Evolutionary conservation across 768 basidiomycete genomes (phyloP).

Genomic region (Boletus fagicola): DNA sequence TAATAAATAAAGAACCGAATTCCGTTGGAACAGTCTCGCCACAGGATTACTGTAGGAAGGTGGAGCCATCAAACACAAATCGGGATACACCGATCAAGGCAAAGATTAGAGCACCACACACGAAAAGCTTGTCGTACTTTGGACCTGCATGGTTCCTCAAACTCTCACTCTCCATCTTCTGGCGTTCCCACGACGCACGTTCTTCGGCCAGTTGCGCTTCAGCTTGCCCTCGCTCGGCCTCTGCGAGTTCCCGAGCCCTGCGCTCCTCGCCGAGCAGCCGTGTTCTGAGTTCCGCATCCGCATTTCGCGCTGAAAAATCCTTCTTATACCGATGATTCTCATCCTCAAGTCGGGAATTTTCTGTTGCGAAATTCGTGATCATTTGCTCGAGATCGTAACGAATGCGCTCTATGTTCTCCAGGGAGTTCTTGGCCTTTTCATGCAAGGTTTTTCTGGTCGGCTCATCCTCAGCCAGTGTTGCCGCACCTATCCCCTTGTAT

Average conservation of each 20-base stretch:
- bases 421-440: slow-evolving; percentile 37
- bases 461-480: slow-evolving; percentile 39
- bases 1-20: slow-evolving; percentile 1
- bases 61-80: slow-evolving; percentile 7
- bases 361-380: slow-evolving; percentile 34
- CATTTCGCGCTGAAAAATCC: slow-evolving; percentile 10
- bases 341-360: slow-evolving; percentile 31
- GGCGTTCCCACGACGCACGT: slow-evolving; percentile 10
- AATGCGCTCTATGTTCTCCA: slow-evolving; percentile 40
- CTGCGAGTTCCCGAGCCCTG: slow-evolving; percentile 18
- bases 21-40: background rate
- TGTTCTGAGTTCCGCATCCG: slow-evolving; percentile 11
- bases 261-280: slow-evolving; percentile 25
- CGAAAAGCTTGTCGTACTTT: slow-evolving; percentile 12
- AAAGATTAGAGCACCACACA: slow-evolving; percentile 16
- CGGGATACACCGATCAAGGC: slow-evolving; percentile 16
- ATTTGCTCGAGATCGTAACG: slow-evolving; percentile 42
- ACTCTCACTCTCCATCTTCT: background rate
- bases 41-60: background rate
- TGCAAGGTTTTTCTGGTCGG: slow-evolving; percentile 40
- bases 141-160: background rate
- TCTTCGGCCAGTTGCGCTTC: slow-evolving; percentile 20
- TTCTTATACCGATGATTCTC: slow-evolving; percentile 21
- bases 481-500: slow-evolving; percentile 41
- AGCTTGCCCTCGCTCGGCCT: slow-evolving; percentile 8